These are phyloP conservation scores for Zasmidium angulare DNA, from an alignment of 2,329 filamentous ascomycete genomes.

Conservation along the genomic window DNA sequence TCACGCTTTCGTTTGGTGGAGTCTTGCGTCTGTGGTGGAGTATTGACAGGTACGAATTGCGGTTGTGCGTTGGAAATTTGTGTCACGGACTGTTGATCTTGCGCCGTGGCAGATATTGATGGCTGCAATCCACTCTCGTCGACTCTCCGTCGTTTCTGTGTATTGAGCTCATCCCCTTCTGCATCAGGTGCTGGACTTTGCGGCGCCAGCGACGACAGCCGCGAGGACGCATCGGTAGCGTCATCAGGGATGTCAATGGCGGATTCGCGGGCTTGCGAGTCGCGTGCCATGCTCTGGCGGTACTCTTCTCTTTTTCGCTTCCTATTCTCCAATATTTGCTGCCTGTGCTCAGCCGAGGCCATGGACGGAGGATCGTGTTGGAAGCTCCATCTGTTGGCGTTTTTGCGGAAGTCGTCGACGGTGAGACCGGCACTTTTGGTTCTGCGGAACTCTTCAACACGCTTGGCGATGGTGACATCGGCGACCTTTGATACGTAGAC, in stretches of 20 bases:
- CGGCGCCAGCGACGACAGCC: constrained; percentile 20
- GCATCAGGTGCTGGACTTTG: constrained; percentile 8
- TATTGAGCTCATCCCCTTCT: not conserved
- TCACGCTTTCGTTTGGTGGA: constrained; percentile 18
- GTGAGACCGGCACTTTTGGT: constrained; percentile 83
- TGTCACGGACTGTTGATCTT: not conserved
- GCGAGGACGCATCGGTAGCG: constrained; percentile 21
- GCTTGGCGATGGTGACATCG: constrained; percentile 86
- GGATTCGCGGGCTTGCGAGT: constrained; percentile 14
- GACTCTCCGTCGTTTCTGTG: not conserved
- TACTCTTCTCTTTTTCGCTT: constrained; percentile 31
- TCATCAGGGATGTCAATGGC: constrained; percentile 21
- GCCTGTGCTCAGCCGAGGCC: constrained; percentile 61
- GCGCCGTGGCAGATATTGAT: not conserved
- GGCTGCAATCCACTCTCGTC: not conserved
- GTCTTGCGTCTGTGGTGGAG: constrained; percentile 8
- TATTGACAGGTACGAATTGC: not conserved
- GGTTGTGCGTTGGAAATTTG: not conserved
- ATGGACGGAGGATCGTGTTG: constrained; percentile 81
- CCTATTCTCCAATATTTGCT: constrained; percentile 35
- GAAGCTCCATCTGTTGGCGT: constrained; percentile 67
- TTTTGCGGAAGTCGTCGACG: constrained; percentile 78
- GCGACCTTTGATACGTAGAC: constrained; percentile 99
- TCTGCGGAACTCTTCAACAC: constrained; percentile 85
- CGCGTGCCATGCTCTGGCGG: constrained; percentile 12